A percentile compares a stretch with the other conserved stretches of the same genome.
These are phyloP conservation scores for Clonostachys rhizophaga DNA, from an alignment of 2,329 filamentous ascomycete species.

Conservation along the genomic window DNA sequence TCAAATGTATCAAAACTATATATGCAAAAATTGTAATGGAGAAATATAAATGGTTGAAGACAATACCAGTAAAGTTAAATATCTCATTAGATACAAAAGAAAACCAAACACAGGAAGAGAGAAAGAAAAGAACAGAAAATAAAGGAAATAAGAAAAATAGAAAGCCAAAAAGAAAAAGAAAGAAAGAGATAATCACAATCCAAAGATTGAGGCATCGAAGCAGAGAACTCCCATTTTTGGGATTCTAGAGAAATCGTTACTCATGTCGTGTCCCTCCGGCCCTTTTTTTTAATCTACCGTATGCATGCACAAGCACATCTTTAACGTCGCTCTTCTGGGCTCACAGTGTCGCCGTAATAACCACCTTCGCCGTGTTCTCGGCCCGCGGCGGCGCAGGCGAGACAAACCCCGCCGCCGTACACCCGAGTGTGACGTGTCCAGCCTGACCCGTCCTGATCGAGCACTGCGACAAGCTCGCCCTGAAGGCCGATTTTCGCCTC, in stretches of 20 bases:
- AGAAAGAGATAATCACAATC: no score
- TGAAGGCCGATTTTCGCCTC: conserved; percentile 35
- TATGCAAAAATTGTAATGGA: no score
- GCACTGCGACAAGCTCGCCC: conserved; percentile 44
- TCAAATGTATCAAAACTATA: no score
- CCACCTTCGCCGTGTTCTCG: conserved; percentile 34
- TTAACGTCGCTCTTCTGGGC: conserved; percentile 6
- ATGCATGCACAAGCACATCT: neutral
- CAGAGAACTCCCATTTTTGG: no score
- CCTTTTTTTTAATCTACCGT: neutral
- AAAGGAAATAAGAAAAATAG: neutral
- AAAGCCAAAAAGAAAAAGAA: neutral
- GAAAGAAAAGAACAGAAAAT: no score
- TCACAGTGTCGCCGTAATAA: conserved; percentile 38
- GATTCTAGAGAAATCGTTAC: neutral
- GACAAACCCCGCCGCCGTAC: conserved; percentile 52
- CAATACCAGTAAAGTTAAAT: no score
- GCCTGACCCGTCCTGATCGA: conserved; percentile 39
- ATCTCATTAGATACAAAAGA: no score
- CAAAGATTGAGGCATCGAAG: no score
- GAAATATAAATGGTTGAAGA: no score
- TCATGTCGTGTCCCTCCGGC: neutral
- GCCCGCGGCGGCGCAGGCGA: conserved; percentile 47
- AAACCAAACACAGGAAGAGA: no score
- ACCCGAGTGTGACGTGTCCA: conserved; percentile 57